A percentile compares a stretch with the other conserved stretches of the same genome.
Evolutionary conservation across 140 eudicot species (phyloP).

Genomic region (Stevia rebaudiana): DNA sequence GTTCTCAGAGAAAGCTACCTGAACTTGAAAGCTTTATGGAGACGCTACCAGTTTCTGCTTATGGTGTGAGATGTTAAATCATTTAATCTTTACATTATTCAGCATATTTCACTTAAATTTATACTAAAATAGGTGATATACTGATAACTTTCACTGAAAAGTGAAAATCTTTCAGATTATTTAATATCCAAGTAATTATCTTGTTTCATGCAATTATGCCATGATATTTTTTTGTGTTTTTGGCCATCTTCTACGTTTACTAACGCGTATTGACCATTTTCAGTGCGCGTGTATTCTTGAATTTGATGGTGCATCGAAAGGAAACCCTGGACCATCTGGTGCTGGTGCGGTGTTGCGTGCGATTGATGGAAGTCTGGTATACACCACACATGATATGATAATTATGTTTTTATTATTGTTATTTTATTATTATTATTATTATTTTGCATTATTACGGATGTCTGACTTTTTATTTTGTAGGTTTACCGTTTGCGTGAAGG

Average conservation of each 20-base stretch:
- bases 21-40: conserved; percentile 47
- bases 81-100: neutral
- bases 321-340: conserved; percentile 95
- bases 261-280: conserved; percentile 1
- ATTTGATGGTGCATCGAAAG: conserved; percentile 97
- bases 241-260: neutral
- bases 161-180: neutral
- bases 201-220: neutral
- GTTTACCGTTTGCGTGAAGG: conserved; percentile 90
- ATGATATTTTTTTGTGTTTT: neutral
- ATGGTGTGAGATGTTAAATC: conserved; percentile 45
- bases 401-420: neutral
- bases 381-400: neutral
- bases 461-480: conserved; percentile 31
- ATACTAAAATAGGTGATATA: neutral
- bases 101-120: neutral
- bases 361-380: conserved; percentile 77
- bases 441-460: neutral
- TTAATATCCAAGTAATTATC: neutral
- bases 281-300: conserved; percentile 72
- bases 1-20: conserved; percentile 41
- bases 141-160: neutral
- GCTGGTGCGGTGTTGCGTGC: conserved; percentile 86
- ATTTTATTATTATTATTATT: no score
- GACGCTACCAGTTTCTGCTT: conserved; percentile 56